Percentiles rank a stretch among this genome's conserved stretches.
Conservation (phyloP, 2,329 filamentous ascomycete species). For the Xylaria sp. region DNA sequence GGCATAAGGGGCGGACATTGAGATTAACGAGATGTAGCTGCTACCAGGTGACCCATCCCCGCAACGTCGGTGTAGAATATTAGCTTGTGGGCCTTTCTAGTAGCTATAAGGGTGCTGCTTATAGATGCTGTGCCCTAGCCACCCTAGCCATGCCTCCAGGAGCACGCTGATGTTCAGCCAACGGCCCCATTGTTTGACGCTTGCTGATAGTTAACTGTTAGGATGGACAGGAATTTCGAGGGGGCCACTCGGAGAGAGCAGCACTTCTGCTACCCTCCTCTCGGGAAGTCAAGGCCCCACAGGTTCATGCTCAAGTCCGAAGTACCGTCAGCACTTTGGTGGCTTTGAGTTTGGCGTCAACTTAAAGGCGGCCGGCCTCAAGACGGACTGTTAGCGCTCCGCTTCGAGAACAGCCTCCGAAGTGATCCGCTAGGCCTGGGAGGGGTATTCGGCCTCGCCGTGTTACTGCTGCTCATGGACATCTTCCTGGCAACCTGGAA, state of each 20-base stretch:
- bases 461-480: conserved; percentile 17
- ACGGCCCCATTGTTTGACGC: no score
- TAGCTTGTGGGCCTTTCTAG: background rate
- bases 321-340: background rate
- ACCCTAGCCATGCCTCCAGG: no score
- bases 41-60: background rate
- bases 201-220: no score
- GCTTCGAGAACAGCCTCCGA: conserved; percentile 30
- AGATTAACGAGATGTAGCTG: background rate
- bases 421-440: conserved; percentile 25
- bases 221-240: no score
- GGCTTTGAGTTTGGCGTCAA: background rate
- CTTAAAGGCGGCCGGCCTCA: background rate
- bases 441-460: conserved; percentile 18
- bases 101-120: no score
- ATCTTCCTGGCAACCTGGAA: conserved; percentile 14
- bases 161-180: no score
- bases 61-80: background rate
- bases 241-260: no score
- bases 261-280: no score
- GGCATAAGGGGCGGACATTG: background rate
- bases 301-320: no score
- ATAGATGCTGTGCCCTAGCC: no score
- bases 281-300: no score
- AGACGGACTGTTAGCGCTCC: conserved; percentile 20